phyloP scores from a whole-genome alignment of 1,284 basidiomycete genomes.

The Pyrrhoderma lamaoense region DNA sequence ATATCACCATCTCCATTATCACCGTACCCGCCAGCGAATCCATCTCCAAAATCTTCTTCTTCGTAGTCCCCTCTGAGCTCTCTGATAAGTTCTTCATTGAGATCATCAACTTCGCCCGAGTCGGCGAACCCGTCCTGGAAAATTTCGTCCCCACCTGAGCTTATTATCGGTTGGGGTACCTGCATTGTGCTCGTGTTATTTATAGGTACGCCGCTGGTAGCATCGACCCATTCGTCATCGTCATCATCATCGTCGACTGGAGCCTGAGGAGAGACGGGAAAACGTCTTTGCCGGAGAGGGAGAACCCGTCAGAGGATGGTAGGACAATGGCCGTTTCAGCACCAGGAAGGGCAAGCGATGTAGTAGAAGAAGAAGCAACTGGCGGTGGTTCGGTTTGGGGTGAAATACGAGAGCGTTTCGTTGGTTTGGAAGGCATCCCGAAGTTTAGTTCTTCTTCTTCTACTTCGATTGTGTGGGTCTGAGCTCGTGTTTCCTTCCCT shows the following conservation, averaged over 20 bases:
- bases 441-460: constrained; percentile 35
- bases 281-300: constrained; percentile 21
- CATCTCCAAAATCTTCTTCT: constrained; percentile 18
- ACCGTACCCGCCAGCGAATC: too few relatives aligned
- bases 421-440: constrained; percentile 29
- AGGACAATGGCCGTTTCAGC: neutral
- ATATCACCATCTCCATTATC: constrained; percentile 9
- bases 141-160: constrained; percentile 20
- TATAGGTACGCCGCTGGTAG: constrained; percentile 29
- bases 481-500: constrained; percentile 20
- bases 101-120: constrained; percentile 26
- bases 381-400: constrained; percentile 31
- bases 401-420: constrained; percentile 34
- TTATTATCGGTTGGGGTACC: constrained; percentile 27
- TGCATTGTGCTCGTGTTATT: constrained; percentile 12
- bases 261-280: constrained; percentile 19
- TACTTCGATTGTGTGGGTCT: constrained; percentile 29
- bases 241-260: constrained; percentile 40
- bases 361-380: constrained; percentile 30
- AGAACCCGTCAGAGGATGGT: constrained; percentile 27
- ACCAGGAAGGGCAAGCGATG: constrained; percentile 27
- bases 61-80: constrained; percentile 28
- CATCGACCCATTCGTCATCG: constrained; percentile 40
- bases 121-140: constrained; percentile 24
- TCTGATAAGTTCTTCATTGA: constrained; percentile 41